Evolutionary conservation across 2,329 filamentous ascomycete species (phyloP).

Genomic region (Akanthomyces uredinophilus): DNA sequence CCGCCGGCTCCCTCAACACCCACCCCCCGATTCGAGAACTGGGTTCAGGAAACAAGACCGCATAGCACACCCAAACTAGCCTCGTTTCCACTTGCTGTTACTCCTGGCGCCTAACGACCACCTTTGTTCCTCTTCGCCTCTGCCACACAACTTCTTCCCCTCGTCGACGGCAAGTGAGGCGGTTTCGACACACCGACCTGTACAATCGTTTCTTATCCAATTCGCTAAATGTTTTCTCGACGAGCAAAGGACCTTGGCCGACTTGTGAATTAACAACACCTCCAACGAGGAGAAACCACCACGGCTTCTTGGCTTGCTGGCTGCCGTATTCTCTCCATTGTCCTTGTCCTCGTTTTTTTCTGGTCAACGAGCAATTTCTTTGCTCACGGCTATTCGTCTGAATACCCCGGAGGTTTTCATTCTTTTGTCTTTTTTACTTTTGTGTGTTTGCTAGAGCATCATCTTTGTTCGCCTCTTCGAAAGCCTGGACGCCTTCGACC

Average conservation of each 20-base stretch:
- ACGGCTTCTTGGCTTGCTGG: conserved; percentile 1
- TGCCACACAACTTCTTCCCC: conserved; percentile 17
- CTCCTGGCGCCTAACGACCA: conserved; percentile 10
- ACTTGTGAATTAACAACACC: not conserved
- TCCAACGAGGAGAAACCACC: not conserved
- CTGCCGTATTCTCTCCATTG: not conserved
- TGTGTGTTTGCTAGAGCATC: not conserved
- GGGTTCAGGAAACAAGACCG: not conserved
- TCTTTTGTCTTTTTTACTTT: conserved; percentile 17
- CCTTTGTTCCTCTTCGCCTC: conserved; percentile 14
- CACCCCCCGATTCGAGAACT: not conserved
- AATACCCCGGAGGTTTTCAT: conserved; percentile 11
- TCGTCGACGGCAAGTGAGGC: conserved; percentile 12
- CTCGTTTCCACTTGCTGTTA: not conserved
- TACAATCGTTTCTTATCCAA: not conserved
- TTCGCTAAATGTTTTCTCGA: conserved; percentile 9
- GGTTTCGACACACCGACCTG: conserved; percentile 1
- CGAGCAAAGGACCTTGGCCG: not conserved
- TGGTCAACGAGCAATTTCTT: not conserved
- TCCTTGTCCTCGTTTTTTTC: conserved; percentile 11
- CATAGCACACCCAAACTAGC: not conserved
- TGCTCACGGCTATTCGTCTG: conserved; percentile 7
- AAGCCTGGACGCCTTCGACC: conserved; percentile 16
- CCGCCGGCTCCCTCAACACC: not conserved
- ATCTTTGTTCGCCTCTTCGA: not conserved